Conservation (phyloP, 768 basidiomycete species). For the Antrodiella citrinella region DNA sequence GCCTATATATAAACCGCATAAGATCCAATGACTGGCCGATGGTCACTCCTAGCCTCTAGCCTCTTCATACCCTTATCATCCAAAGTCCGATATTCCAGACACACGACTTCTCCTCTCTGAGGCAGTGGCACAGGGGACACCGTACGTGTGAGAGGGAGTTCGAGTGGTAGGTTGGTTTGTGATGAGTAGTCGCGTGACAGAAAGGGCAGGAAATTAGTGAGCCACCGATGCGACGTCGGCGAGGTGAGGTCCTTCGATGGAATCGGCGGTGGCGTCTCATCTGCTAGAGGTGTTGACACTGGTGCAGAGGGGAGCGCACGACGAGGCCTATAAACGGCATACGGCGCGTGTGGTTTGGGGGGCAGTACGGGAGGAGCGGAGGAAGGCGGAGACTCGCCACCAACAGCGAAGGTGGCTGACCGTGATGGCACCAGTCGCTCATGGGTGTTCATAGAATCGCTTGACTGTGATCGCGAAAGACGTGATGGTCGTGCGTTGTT, state of each 20-base stretch:
- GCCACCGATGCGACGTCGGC: constrained; percentile 35
- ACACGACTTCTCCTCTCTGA: constrained; percentile 62
- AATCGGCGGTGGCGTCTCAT: constrained; percentile 5
- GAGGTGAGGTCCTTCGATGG: constrained; percentile 10
- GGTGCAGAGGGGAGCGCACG: not conserved
- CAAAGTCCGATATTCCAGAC: constrained; percentile 64
- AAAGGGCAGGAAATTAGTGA: constrained; percentile 33
- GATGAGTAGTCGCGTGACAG: constrained; percentile 34
- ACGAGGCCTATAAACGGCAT: not conserved
- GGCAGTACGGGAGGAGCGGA: not conserved
- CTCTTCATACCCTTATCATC: constrained; percentile 69
- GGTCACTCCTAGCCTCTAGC: constrained; percentile 75
- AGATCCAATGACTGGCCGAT: constrained; percentile 76
- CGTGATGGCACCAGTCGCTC: not conserved
- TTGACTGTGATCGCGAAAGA: constrained; percentile 3
- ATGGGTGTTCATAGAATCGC: not conserved
- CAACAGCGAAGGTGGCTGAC: not conserved
- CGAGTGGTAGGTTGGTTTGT: constrained; percentile 12
- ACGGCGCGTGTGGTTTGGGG: not conserved
- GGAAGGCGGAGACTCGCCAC: not conserved
- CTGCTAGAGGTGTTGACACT: not conserved
- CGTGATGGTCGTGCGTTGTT: not conserved
- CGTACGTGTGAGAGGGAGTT: constrained; percentile 8
- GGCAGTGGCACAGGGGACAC: constrained; percentile 19
- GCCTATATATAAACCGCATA: constrained; percentile 59